phyloP scores from a whole-genome alignment of 306 rosid genomes.

The Trifolium repens region DNA sequence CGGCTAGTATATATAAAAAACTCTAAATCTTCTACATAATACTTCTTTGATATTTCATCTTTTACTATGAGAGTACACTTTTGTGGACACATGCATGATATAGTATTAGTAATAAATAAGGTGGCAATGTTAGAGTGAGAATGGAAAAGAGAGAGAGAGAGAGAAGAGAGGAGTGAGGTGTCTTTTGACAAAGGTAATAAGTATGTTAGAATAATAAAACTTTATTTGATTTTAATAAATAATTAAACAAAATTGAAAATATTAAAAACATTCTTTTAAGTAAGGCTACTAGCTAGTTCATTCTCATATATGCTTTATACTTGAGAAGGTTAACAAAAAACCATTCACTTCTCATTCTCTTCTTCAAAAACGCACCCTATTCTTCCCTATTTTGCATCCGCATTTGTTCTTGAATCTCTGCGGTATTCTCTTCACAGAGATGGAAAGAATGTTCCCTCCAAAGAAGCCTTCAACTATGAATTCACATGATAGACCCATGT shows the following conservation, averaged over 20 bases:
- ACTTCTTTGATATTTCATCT: not conserved
- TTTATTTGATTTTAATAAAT: conserved; percentile 33
- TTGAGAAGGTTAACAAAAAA: conserved; percentile 61
- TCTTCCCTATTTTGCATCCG: conserved; percentile 87
- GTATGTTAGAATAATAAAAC: conserved; percentile 60
- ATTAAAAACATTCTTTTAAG: conserved; percentile 48
- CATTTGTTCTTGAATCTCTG: conserved; percentile 98
- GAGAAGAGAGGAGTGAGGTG: conserved; percentile 39
- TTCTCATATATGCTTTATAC: conserved; percentile 51
- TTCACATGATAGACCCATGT: conserved; percentile 96
- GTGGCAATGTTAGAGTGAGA: conserved; percentile 40
- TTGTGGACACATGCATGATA: conserved; percentile 12
- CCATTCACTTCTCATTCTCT: conserved; percentile 51
- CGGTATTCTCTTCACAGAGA: conserved; percentile 54
- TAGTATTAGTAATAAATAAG: conserved; percentile 39
- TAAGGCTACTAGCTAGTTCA: conserved; percentile 43
- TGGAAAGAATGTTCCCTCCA: conserved; percentile 92
- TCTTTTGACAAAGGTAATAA: conserved; percentile 63
- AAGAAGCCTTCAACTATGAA: conserved; percentile 98
- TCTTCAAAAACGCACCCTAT: conserved; percentile 96
- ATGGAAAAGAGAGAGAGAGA: conserved; percentile 7
- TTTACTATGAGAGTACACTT: not conserved
- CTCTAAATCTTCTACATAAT: not conserved
- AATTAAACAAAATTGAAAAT: conserved; percentile 1
- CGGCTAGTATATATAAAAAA: no score